Conservation (phyloP, 2,329 filamentous ascomycete species). For the Cercospora zeae-maydis region DNA sequence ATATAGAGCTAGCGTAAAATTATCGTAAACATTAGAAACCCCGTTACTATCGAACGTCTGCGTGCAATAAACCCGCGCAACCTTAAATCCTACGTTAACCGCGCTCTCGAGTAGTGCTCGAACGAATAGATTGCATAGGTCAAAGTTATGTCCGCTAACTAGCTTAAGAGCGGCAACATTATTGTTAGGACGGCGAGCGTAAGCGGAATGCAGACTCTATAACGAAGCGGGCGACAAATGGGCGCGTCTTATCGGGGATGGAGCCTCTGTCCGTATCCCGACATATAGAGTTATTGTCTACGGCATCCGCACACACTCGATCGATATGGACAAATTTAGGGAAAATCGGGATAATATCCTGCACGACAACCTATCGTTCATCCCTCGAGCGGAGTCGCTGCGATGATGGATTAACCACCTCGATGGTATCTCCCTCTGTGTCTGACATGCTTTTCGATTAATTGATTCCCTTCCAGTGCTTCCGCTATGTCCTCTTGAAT, state of each 20-base stretch:
- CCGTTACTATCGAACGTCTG: too few species aligned
- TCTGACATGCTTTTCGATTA: background rate
- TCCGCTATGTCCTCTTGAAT: background rate
- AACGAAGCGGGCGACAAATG: background rate
- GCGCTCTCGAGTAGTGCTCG: too few species aligned
- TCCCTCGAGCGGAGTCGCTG: background rate
- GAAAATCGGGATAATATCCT: conserved; percentile 2
- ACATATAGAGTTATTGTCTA: background rate
- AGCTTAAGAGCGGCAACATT: conserved; percentile 6
- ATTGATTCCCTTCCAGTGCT: background rate
- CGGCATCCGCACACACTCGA: conserved; percentile 2
- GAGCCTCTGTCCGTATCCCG: background rate
- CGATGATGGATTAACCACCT: background rate
- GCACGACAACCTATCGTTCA: background rate
- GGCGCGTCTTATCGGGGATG: background rate
- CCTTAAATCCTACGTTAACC: too few species aligned
- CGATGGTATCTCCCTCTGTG: background rate
- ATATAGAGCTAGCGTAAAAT: too few species aligned
- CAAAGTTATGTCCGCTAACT: conserved; percentile 4
- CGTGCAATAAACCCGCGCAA: too few species aligned
- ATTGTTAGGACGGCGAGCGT: conserved; percentile 2
- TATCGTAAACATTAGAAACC: too few species aligned
- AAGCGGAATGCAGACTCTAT: background rate
- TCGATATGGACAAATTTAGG: conserved; percentile 5
- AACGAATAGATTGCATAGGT: background rate